Percentiles rank a stretch among this genome's conserved stretches.
These are phyloP conservation scores for Leishmania guyanensis DNA, from an alignment of 208 protist genomes.

Conservation along the genomic window DNA sequence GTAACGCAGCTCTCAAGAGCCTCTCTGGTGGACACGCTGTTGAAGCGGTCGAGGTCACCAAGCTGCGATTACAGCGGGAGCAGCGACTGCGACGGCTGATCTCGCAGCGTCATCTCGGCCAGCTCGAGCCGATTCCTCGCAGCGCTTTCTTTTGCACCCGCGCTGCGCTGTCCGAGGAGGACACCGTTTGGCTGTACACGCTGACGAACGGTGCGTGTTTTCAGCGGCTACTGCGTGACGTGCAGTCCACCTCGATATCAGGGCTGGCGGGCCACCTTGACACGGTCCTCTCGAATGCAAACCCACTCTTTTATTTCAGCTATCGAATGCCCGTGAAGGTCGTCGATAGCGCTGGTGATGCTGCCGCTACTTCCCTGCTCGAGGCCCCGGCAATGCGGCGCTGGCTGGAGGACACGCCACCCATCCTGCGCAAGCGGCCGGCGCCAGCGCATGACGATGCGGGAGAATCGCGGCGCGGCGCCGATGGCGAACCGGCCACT, in stretches of 20 bases:
- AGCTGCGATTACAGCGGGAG: constrained; percentile 52
- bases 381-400: constrained; percentile 21
- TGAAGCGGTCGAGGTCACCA: constrained; percentile 23
- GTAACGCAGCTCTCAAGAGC: neutral
- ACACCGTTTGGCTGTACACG: constrained; percentile 49
- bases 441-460: neutral
- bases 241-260: neutral
- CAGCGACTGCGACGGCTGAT: constrained; percentile 61
- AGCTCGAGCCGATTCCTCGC: constrained; percentile 22
- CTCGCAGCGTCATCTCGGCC: constrained; percentile 65
- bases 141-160: constrained; percentile 38
- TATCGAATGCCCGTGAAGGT: constrained; percentile 18
- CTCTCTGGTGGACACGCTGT: neutral
- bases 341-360: neutral
- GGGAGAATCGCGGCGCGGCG: neutral
- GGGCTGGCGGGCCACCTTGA: constrained; percentile 26
- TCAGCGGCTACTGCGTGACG: constrained; percentile 25
- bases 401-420: neutral
- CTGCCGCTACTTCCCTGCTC: neutral
- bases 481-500: constrained; percentile 1
- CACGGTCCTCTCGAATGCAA: constrained; percentile 13
- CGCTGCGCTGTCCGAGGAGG: constrained; percentile 36
- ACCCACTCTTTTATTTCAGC: constrained; percentile 32
- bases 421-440: constrained; percentile 12
- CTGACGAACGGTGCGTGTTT: constrained; percentile 66